Percentiles rank a stretch among this genome's conserved stretches.
Conservation (phyloP, 2,329 filamentous ascomycete species). For the Thyridium curvatum region DNA sequence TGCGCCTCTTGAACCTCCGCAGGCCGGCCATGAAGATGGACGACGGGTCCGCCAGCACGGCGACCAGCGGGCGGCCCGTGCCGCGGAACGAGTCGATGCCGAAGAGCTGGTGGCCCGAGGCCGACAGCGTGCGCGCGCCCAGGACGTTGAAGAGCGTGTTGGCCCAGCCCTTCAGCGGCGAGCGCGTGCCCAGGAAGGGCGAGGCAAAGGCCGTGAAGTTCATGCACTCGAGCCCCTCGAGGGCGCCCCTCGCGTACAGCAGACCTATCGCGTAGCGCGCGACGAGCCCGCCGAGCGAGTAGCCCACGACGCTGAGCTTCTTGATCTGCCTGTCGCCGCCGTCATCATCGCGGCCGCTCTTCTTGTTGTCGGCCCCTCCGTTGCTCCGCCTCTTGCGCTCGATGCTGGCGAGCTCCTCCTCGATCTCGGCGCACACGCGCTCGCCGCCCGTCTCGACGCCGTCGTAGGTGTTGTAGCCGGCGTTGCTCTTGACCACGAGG, state of each 20-base stretch:
- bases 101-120: slow-evolving; percentile 82
- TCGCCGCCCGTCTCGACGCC: slow-evolving; percentile 64
- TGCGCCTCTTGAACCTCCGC: slow-evolving; percentile 66
- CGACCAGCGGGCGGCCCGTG: slow-evolving; percentile 72
- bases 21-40: slow-evolving; percentile 83
- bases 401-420: slow-evolving; percentile 53
- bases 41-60: slow-evolving; percentile 73
- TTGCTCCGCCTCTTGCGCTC: slow-evolving; percentile 28
- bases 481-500: slow-evolving; percentile 66
- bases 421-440: slow-evolving; percentile 60
- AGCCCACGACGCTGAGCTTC: slow-evolving; percentile 82
- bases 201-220: slow-evolving; percentile 93
- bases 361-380: no score
- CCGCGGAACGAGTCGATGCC: slow-evolving; percentile 79
- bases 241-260: slow-evolving; percentile 71
- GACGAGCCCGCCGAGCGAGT: slow-evolving; percentile 83
- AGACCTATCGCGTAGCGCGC: slow-evolving; percentile 82
- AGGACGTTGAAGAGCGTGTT: slow-evolving; percentile 76
- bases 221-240: slow-evolving; percentile 74
- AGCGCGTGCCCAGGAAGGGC: slow-evolving; percentile 72
- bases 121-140: slow-evolving; percentile 72
- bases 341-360: no score
- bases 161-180: slow-evolving; percentile 59
- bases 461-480: slow-evolving; percentile 66
- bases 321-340: slow-evolving; percentile 59